Evolutionary conservation across 306 rosid species (phyloP), one percentile per base, ranked within the genome.

Genomic region (Urtica urens): DNA sequence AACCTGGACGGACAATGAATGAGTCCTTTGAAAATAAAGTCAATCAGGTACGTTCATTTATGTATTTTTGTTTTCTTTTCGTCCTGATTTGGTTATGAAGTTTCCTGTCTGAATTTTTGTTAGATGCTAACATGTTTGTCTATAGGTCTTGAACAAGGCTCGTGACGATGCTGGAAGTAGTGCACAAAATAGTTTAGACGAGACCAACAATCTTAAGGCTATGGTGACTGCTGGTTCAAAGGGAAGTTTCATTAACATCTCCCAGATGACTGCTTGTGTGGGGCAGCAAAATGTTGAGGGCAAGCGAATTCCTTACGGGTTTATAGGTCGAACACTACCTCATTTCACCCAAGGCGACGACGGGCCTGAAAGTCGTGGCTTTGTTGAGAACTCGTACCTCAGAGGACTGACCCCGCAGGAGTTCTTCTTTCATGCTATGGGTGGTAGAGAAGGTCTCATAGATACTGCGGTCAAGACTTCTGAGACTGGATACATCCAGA

Each of bases 221-320:
- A 92, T 92, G 99, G 99, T 92, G 51, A 92, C 96, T n/a, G 99
- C 99, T 22, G 99, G 99, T 49, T 92, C 99, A n/a, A 92, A 92
- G 61, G 99, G 99, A 53, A 92, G 99, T 85, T 92, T 92, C 54
- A 92, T 92, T 57, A 92, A 92, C 64, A 92, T 92, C 52, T 92
- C 99, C 48, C 99, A 92, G 76, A 92, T 92, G 99, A 92, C 99
- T 72, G 99, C 99, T 71, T 92, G 99, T 78, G 99, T 92, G 75
- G 99, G 96, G 35, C 99, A 92, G 64, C 99, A 92, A 63, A 92
- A 92, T 51, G 99, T 92, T 41, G 99, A 92, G 86, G 99, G 99
- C 42, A 92, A 85, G 73, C 93, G 99, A 37, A 92, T 92, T 63
- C 99, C 99, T 3, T 92, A 75, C 60, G 99, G 99, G 59, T 92